Base-by-base conservation (phyloP, 2,329 filamentous ascomycete species). In the Trichoderma sp. region DNA sequence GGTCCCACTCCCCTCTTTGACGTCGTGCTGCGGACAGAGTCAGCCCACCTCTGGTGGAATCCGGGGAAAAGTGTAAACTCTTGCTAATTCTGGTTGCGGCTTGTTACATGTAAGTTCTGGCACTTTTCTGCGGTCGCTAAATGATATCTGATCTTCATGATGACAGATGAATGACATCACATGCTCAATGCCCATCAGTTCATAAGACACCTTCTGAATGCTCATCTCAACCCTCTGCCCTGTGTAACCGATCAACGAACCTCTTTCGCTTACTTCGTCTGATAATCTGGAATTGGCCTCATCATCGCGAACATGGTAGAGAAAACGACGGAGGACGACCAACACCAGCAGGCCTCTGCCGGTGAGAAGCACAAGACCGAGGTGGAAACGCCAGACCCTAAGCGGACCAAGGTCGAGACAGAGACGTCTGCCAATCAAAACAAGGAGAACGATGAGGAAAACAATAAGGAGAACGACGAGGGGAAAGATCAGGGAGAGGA, bases 291-390 rank as follows among this genome's bases (percentile, higher is more conserved):
- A 39, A 55, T 30, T 30, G 21, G 44, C 21, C 15, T 14, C 17
- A 52, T 1, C 15, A 57, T 24, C 14, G 7, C 17, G 3, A 28
- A 41, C 19, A 57, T 64, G 51, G 52, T 39, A 50, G 51, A 57
- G 3, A 24, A 47, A 39, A n/a, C n/a, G 5, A 43, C 21, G 7
- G 61, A 57, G 14, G 6, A 34, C 62, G 28, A 65, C n/a, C 52
- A 59, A 41, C 3, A 21, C 0, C 44, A 52, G 30, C 19, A 50
- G 17, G 26, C 19, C 5, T n/a, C 67, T 17, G 48, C 69, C 24
- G 72, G 74, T 3, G 71, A 73, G 15, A 75, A 74, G 67, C 74
- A 74, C 57, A 68, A 72, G 58, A 73, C 72, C 15, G 64, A 72
- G 15, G 69, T 72, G 21, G 68, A 72, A 15, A 67, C 65, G 2